phyloP scores from a whole-genome alignment of 371 early-diverging fungal species.

The Zancudomyces culisetae region DNA sequence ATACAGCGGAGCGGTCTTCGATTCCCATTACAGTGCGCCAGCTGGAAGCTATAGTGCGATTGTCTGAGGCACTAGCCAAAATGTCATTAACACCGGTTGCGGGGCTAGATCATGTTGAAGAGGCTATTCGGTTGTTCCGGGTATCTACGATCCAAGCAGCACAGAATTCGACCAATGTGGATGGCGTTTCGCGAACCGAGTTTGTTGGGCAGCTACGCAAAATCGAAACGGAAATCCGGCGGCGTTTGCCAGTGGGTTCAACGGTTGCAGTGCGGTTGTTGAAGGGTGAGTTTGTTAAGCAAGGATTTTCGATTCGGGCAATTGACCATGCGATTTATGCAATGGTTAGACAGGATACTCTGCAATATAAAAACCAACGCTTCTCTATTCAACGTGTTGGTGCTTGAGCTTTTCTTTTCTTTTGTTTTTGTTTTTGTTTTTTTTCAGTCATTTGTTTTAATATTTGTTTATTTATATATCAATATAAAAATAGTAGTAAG shows the following conservation, averaged over 20 bases:
- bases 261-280: slow-evolving; percentile 49
- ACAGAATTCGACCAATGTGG: slow-evolving; percentile 53
- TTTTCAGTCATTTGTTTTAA: no score
- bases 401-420: slow-evolving; percentile 17
- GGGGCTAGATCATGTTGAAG: slow-evolving; percentile 85
- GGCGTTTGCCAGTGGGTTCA: slow-evolving; percentile 78
- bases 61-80: slow-evolving; percentile 98
- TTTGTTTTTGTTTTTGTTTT: background rate
- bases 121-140: slow-evolving; percentile 97
- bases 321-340: slow-evolving; percentile 57
- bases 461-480: no score
- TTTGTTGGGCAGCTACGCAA: slow-evolving; percentile 49
- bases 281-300: slow-evolving; percentile 36
- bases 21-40: slow-evolving; percentile 98
- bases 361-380: slow-evolving; percentile 65
- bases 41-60: slow-evolving; percentile 97
- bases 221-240: slow-evolving; percentile 63
- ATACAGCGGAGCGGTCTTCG: slow-evolving; percentile 50
- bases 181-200: slow-evolving; percentile 54
- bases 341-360: slow-evolving; percentile 64
- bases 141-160: slow-evolving; percentile 96
- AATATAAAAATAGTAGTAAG: no score
- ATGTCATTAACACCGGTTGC: slow-evolving; percentile 84
- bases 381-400: slow-evolving; percentile 38
- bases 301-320: slow-evolving; percentile 43